These are phyloP conservation scores for Umbilicaria muhlenbergii DNA, from an alignment of 495 filamentous ascomycete genomes.

Conservation along the genomic window DNA sequence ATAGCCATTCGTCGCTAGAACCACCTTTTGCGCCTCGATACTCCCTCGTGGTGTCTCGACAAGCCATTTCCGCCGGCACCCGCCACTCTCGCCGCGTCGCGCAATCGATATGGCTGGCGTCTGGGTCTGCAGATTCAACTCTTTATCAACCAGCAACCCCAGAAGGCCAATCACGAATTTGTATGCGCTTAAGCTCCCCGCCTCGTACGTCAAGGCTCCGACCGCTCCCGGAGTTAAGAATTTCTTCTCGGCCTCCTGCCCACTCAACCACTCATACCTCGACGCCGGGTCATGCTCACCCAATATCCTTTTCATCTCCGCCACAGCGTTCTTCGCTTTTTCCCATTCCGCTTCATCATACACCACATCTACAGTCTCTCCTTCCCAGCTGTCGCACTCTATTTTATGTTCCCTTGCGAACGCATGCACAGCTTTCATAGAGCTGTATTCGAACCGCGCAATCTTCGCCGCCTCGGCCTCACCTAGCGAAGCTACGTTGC, in stretches of 20 bases:
- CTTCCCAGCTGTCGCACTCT: constrained; percentile 30
- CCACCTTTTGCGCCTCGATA: constrained; percentile 36
- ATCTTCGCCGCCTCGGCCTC: constrained; percentile 33
- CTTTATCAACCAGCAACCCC: constrained; percentile 31
- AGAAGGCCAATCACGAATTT: constrained; percentile 46
- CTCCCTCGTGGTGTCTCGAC: constrained; percentile 38
- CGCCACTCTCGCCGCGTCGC: constrained; percentile 11
- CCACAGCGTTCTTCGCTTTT: constrained; percentile 23
- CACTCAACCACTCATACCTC: constrained; percentile 27
- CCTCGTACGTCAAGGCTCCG: constrained; percentile 41
- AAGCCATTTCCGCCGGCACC: constrained; percentile 20
- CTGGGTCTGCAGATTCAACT: constrained; percentile 45
- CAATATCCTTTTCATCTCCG: constrained; percentile 24
- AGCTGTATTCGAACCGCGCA: constrained; percentile 38
- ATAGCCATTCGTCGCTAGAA: constrained; percentile 63
- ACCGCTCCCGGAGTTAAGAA: constrained; percentile 27
- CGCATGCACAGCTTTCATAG: constrained; percentile 36
- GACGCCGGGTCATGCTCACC: constrained; percentile 27
- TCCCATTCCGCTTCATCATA: constrained; percentile 34
- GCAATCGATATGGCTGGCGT: constrained; percentile 35
- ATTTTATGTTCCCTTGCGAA: constrained; percentile 36
- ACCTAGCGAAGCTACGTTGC: constrained; percentile 24
- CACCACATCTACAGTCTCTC: constrained; percentile 42
- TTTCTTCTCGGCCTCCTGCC: constrained; percentile 28
- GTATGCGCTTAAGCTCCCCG: constrained; percentile 50